Conservation (phyloP, 352 stramenopile species). For the Globisporangium cederbergense region DNA sequence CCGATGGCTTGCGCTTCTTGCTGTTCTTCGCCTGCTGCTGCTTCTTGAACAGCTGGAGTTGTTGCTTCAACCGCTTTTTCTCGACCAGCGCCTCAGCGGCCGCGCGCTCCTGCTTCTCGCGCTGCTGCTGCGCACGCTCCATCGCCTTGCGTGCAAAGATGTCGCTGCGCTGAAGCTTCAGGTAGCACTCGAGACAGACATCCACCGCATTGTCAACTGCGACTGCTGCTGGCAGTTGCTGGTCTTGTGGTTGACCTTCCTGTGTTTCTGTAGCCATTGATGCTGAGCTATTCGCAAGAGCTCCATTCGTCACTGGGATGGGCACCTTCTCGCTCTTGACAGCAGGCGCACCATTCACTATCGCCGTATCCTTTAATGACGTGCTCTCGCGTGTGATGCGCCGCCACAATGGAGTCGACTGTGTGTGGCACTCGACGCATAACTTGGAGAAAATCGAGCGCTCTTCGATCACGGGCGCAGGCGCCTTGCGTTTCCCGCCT, state of each 20-base stretch:
- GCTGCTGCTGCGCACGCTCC: constrained; percentile 33
- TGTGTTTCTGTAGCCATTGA: not conserved
- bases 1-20: constrained; percentile 39
- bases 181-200: constrained; percentile 65
- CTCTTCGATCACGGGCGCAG: constrained; percentile 40
- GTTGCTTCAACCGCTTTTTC: constrained; percentile 47
- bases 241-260: not conserved
- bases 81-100: constrained; percentile 19
- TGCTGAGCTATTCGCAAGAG: not conserved
- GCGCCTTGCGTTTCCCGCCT: constrained; percentile 62
- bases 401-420: constrained; percentile 67
- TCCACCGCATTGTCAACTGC: constrained; percentile 30
- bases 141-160: constrained; percentile 56
- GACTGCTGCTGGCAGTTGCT: constrained; percentile 9
- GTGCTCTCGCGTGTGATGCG: constrained; percentile 15
- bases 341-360: not conserved
- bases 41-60: constrained; percentile 55
- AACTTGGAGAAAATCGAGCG: constrained; percentile 32
- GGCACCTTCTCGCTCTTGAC: constrained; percentile 1
- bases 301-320: not conserved
- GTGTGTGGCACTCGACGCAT: constrained; percentile 50
- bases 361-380: not conserved
- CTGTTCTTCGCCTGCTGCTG: constrained; percentile 40
- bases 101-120: constrained; percentile 27
- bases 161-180: constrained; percentile 64